phyloP scores from a whole-genome alignment of 2,329 filamentous ascomycete genomes.

The Fusarium nanum region DNA sequence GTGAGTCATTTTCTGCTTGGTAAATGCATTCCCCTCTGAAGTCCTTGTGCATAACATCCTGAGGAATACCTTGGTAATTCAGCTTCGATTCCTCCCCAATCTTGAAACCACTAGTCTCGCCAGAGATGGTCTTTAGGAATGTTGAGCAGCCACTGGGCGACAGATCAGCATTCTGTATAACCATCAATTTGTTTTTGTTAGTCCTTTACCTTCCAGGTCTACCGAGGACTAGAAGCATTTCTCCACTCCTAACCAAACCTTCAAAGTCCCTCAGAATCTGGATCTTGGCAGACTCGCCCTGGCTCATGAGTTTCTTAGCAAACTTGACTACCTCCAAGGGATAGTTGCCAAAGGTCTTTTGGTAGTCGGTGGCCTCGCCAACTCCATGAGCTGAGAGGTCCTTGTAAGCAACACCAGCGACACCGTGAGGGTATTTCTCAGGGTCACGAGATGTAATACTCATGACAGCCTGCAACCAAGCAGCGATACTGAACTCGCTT shows the following conservation, averaged over 20 bases:
- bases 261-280: slow-evolving; percentile 71
- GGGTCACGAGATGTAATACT: neutral
- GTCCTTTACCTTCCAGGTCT: slow-evolving; percentile 64
- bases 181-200: no score
- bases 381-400: neutral
- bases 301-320: neutral
- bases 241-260: slow-evolving; percentile 72
- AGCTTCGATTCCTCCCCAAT: slow-evolving; percentile 76
- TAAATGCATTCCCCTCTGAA: slow-evolving; percentile 83
- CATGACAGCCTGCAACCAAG: neutral
- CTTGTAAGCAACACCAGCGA: neutral
- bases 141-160: slow-evolving; percentile 75
- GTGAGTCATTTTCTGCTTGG: slow-evolving; percentile 82
- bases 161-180: neutral
- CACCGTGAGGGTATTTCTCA: neutral
- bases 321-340: neutral
- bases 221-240: slow-evolving; percentile 78
- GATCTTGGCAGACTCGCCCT: neutral
- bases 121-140: slow-evolving; percentile 82
- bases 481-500: neutral
- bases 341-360: slow-evolving; percentile 1
- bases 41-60: slow-evolving; percentile 31
- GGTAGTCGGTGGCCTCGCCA: neutral
- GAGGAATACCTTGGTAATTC: slow-evolving; percentile 75
- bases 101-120: slow-evolving; percentile 81